Evolutionary conservation across 2,329 filamentous ascomycete species (phyloP), one percentile per base, ranked within the genome.

Genomic region (Aaosphaeria pasadenensis): DNA sequence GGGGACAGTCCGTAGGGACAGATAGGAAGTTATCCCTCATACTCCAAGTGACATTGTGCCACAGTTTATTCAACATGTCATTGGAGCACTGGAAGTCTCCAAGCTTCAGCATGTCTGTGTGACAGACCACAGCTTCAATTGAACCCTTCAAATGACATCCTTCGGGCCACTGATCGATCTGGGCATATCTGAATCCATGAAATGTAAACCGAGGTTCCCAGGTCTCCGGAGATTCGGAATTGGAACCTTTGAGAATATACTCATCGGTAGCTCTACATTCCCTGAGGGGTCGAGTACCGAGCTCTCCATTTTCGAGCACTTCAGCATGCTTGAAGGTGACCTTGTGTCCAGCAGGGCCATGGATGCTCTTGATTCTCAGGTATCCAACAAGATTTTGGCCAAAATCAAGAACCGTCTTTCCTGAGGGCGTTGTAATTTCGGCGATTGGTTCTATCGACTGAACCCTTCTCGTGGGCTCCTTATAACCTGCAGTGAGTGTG

Each of bases 361-460:
- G 53, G 2, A 76, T 32, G 11, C 11, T 28, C 41, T 68, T 9
- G 82, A 54, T 0, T 65, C 24, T 63, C 1, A 82, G 48, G 53
- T 71, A 72, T 1, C 81, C 81, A 1, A 82, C 80, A 0, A 83
- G 64, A 53, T 84, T 83, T 55, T 84, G 80, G 1, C 80, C 80
- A 57, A 83, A 83, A 52, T 84, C 79, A 30, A 83, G 49, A 1
- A 83, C 63, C 0, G 66, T 74, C 54, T 78, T 78, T 5, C 77
- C 77, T 0, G 72, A 71, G 0, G 69, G 64, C 0, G 72, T 69
- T 3, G 39, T 57, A 29, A 69, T 57, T 5, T 71, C 59, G 1
- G 60, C 43, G 4, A 50, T 43, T 1, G 69, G 61, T 24, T 55
- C 57, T 31, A 67, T 39, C 31, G 50, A 55, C 51, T 73, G 58